Conservation (phyloP, 1,139 yeast genomes). For the Blastobotrys buckinghamii region DNA sequence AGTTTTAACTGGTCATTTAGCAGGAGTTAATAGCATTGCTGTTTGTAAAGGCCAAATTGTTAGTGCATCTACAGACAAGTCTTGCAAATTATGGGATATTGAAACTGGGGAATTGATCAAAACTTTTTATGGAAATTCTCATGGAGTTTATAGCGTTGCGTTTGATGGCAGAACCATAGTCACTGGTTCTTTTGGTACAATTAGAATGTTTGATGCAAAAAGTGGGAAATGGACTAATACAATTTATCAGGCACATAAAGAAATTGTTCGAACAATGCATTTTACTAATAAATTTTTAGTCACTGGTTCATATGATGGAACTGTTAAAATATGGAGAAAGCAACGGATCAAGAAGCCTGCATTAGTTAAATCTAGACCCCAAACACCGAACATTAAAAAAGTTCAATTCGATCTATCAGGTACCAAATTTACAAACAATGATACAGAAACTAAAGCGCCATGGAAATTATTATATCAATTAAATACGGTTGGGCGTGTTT, state of each 20-base stretch:
- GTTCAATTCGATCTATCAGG: neutral
- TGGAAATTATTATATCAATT: neutral
- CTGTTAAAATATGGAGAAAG: constrained; percentile 12
- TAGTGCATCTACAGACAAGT: constrained; percentile 14
- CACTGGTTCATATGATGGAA: constrained; percentile 14
- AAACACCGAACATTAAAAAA: no score
- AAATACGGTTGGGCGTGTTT: constrained; percentile 7
- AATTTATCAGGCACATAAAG: constrained; percentile 13
- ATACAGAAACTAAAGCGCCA: no score
- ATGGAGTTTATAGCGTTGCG: constrained; percentile 12
- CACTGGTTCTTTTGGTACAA: constrained; percentile 12
- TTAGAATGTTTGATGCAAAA: constrained; percentile 9
- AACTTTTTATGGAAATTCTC: constrained; percentile 10
- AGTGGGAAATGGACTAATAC: constrained; percentile 10
- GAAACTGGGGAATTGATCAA: constrained; percentile 9
- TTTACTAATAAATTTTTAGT: constrained; percentile 8
- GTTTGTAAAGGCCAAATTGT: constrained; percentile 10
- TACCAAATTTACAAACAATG: neutral
- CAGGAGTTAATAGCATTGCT: constrained; percentile 12
- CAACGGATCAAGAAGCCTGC: no score
- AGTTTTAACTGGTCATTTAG: constrained; percentile 7
- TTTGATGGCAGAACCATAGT: constrained; percentile 11
- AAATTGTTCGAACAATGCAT: constrained; percentile 11
- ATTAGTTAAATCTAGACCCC: no score
- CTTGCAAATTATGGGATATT: constrained; percentile 14